These are phyloP conservation scores for Dictyophora rubrovolvata DNA, from an alignment of 768 basidiomycete genomes.

Conservation along the genomic window DNA sequence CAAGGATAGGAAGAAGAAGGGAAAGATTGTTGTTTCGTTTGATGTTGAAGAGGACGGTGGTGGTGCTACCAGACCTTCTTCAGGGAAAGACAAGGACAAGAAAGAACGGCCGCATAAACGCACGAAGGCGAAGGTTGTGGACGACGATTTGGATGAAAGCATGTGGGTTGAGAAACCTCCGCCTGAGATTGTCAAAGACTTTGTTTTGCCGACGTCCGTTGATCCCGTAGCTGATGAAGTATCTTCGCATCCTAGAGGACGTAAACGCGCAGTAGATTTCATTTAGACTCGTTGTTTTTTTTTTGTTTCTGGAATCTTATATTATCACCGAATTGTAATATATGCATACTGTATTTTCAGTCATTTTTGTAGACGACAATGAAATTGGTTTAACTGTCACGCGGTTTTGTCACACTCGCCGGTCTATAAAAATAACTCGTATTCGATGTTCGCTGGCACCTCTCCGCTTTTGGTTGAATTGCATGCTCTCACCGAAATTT, in stretches of 20 bases:
- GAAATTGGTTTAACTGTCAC: no score
- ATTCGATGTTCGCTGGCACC: no score
- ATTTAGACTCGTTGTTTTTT: conserved; percentile 30
- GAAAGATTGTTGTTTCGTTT: conserved; percentile 59
- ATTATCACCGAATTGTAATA: no score
- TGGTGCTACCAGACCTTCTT: conserved; percentile 22
- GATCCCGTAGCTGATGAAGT: conserved; percentile 13
- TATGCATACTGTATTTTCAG: no score
- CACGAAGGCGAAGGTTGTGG: conserved; percentile 13
- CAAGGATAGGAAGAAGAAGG: conserved; percentile 37
- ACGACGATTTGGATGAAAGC: conserved; percentile 33
- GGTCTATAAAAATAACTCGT: no score
- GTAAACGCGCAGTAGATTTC: conserved; percentile 70
- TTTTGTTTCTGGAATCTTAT: background rate
- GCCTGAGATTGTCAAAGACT: conserved; percentile 36
- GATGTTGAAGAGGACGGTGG: conserved; percentile 58
- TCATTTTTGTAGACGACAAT: no score
- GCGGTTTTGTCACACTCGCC: no score
- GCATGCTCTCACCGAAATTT: no score
- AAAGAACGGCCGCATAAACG: conserved; percentile 28
- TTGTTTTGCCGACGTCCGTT: conserved; percentile 16
- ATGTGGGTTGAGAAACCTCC: conserved; percentile 66
- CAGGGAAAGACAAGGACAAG: conserved; percentile 24
- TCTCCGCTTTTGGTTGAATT: no score
- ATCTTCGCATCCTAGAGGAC: conserved; percentile 28